Percentiles rank a stretch among this genome's conserved stretches.
Evolutionary conservation across 352 stramenopile genomes (phyloP).

Genomic region (Pythium chondricola): DNA sequence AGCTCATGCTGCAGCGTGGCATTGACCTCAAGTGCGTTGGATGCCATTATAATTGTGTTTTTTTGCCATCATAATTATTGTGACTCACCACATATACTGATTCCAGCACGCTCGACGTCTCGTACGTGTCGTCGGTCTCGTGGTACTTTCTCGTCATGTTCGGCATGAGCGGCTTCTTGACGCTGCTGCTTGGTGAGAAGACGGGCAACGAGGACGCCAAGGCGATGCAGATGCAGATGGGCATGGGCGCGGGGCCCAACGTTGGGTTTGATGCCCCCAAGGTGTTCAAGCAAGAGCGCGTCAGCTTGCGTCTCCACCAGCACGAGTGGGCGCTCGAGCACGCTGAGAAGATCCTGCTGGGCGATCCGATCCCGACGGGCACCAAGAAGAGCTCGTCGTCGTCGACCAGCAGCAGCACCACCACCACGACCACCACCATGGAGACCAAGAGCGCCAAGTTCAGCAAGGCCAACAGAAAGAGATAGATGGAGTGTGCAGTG

Average conservation of each 20-base stretch:
- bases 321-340: conserved; percentile 79
- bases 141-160: conserved; percentile 99
- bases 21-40: conserved; percentile 87
- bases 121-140: conserved; percentile 95
- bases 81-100: too few relatives aligned
- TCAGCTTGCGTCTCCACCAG: conserved; percentile 75
- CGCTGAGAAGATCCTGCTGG: conserved; percentile 79
- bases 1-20: conserved; percentile 96
- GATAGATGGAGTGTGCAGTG: too few relatives aligned
- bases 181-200: conserved; percentile 93
- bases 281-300: conserved; percentile 86
- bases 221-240: conserved; percentile 92
- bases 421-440: conserved; percentile 23
- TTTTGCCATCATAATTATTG: too few relatives aligned
- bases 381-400: conserved; percentile 21
- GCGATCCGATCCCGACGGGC: conserved; percentile 53
- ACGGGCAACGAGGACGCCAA: conserved; percentile 83
- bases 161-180: conserved; percentile 95
- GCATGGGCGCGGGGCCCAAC: conserved; percentile 78
- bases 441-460: conserved; percentile 62
- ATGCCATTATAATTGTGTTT: too few relatives aligned
- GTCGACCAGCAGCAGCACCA: conserved; percentile 8
- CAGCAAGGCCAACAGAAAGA: conserved; percentile 70
- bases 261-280: conserved; percentile 88
- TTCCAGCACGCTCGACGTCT: conserved; percentile 95